These are phyloP conservation scores for Uncinocarpus reesii DNA, from an alignment of 2,329 filamentous ascomycete species.

Conservation along the genomic window DNA sequence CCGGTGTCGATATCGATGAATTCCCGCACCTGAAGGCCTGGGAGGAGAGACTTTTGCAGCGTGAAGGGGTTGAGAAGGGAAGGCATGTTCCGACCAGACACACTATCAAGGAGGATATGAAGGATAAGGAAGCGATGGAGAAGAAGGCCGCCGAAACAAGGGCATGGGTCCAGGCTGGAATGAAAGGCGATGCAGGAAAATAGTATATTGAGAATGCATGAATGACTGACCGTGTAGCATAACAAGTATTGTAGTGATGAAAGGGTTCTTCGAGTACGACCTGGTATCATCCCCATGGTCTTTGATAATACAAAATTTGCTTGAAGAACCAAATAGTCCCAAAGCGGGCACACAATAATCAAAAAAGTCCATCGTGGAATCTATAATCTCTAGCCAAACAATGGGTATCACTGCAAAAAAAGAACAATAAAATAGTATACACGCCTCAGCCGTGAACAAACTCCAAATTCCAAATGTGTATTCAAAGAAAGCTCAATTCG, in stretches of 20 bases:
- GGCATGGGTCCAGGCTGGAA: conserved; percentile 58
- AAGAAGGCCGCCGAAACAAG: conserved; percentile 42
- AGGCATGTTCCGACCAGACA: conserved; percentile 59
- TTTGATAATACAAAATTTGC: no score
- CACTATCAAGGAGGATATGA: conserved; percentile 49
- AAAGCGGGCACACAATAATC: no score
- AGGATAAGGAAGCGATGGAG: conserved; percentile 49
- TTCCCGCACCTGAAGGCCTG: conserved; percentile 69
- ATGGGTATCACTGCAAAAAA: background rate
- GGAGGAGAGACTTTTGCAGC: conserved; percentile 59
- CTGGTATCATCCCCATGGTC: no score
- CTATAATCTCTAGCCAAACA: background rate
- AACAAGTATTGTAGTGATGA: background rate
- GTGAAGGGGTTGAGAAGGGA: conserved; percentile 65
- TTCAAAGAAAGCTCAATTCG: conserved; percentile 15
- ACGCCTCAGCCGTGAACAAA: background rate
- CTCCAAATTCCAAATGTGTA: background rate
- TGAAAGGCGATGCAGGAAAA: conserved; percentile 56
- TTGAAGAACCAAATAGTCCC: no score
- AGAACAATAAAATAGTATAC: background rate
- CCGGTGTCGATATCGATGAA: conserved; percentile 58
- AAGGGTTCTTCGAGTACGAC: no score
- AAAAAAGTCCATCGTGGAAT: no score
- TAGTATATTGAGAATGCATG: conserved; percentile 9
- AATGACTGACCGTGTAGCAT: background rate